Conservation (phyloP, 139 green algal genomes). For the Desmodesmus armatus region DNA sequence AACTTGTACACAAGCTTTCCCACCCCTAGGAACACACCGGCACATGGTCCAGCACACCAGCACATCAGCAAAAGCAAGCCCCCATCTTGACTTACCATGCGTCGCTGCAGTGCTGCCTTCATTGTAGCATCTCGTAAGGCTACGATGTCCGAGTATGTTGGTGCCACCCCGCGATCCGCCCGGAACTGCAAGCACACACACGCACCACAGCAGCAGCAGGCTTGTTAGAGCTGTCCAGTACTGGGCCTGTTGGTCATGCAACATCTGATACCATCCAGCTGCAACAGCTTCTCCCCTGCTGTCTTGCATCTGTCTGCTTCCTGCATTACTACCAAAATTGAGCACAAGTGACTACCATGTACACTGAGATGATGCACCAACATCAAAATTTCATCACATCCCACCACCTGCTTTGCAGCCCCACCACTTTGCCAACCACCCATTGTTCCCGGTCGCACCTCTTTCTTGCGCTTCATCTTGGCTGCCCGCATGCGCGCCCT, state of each 20-base stretch:
- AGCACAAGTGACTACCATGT: not conserved
- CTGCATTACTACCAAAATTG: not conserved
- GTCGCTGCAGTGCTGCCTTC: conserved; percentile 1
- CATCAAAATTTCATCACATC: too few relatives aligned
- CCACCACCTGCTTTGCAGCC: too few relatives aligned
- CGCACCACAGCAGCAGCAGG: not conserved
- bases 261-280: too few relatives aligned
- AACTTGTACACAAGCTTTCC: not conserved
- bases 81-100: not conserved
- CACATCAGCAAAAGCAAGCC: not conserved
- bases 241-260: too few relatives aligned
- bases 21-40: not conserved
- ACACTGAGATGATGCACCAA: too few relatives aligned
- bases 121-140: not conserved
- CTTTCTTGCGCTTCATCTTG: conserved; percentile 59
- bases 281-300: too few relatives aligned
- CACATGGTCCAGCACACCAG: too few relatives aligned
- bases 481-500: conserved; percentile 64
- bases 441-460: conserved; percentile 26
- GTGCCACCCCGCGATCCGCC: conserved; percentile 38
- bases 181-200: conserved; percentile 18
- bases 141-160: conserved; percentile 28
- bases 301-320: too few relatives aligned
- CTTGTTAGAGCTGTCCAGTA: too few relatives aligned
- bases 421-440: too few relatives aligned